phyloP scores from a whole-genome alignment of 2,329 filamentous ascomycete genomes.

The Peltaster fructicola region DNA sequence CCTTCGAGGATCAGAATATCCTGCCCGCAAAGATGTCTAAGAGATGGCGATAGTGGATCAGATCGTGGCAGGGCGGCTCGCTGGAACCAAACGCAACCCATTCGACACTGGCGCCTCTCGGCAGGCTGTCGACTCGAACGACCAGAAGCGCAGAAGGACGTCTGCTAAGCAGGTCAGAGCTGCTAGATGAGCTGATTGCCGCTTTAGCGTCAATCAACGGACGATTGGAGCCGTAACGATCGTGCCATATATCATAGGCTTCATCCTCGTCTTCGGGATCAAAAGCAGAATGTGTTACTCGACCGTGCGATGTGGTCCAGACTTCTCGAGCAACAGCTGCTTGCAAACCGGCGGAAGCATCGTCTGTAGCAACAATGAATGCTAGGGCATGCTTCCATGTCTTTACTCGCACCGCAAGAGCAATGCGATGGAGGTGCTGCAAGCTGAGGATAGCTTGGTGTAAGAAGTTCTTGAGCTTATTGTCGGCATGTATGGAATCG shows the following conservation, averaged over 20 bases:
- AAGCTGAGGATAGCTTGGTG: slow-evolving; percentile 56
- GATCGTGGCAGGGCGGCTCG: too few relatives aligned
- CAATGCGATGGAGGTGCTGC: slow-evolving; percentile 82
- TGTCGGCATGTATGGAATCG: slow-evolving; percentile 8
- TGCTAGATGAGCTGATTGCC: too few relatives aligned
- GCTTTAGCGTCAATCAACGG: slow-evolving; percentile 9
- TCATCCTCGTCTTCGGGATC: slow-evolving; percentile 33
- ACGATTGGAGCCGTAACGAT: slow-evolving; percentile 30
- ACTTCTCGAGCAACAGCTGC: slow-evolving; percentile 20
- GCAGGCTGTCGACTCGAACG: slow-evolving; percentile 59
- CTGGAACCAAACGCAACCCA: slow-evolving; percentile 42
- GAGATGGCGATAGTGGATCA: too few relatives aligned
- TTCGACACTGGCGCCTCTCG: slow-evolving; percentile 57
- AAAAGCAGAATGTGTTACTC: slow-evolving; percentile 8
- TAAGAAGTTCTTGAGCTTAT: slow-evolving; percentile 5
- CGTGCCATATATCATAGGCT: slow-evolving; percentile 49
- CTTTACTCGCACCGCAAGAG: slow-evolving; percentile 48
- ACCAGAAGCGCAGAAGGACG: slow-evolving; percentile 44
- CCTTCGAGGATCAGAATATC: too few relatives aligned
- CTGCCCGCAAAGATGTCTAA: too few relatives aligned
- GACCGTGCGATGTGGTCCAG: slow-evolving; percentile 11
- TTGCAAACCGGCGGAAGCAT: slow-evolving; percentile 9
- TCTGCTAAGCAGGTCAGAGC: slow-evolving; percentile 9
- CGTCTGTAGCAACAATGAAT: slow-evolving; percentile 40
- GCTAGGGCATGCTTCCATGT: slow-evolving; percentile 63